Evolutionary conservation across 1,139 yeast genomes (phyloP), one percentile per base, ranked within the genome.

Genomic region (Pichia sp.): DNA sequence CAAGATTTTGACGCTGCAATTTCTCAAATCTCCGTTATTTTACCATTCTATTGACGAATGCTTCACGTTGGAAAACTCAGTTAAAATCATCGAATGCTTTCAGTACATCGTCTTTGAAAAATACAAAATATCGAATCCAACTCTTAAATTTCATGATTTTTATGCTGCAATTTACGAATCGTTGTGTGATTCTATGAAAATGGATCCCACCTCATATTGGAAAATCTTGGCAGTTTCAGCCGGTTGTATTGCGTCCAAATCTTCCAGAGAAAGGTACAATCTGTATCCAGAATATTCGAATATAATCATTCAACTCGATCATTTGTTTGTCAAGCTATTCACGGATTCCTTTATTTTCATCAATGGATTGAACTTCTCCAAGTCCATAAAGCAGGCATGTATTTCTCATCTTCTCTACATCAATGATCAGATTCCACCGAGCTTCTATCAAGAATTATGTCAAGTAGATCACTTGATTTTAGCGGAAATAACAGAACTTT

Each of bases 91-190:
- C 35, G 81, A 77, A 51, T 77, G 72, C 26, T 75, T 73, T 58
- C 72, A 70, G 51, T 64, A 68, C 43, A 60, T 75, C 6, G 50
- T 75, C 26, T 76, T 73, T 41, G 71, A 75, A 52, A 84, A 84
- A 56, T 65, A 71, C 43, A 66, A 66, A 43, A 66, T 82, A 4
- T 77, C 86, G 6, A 75, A 75, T 49, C 94, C 94, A 1, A 71
- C 85, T 0, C 56, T 84, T 7, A 60, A 78, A 1, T 64, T 77
- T 27, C 66, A 72, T 49, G 64, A 66, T 3, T 84, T 82, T 68
- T 76, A 74, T 53, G 60, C 66, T 4, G 65, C 72, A 0, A 47
- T 79, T 3, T 51, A 67, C 35, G 61, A 64, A 28, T 74, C 75
- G 42, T 48, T 42, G 11, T 29, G 41, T 26, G 8, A n/a, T 5